phyloP scores from a whole-genome alignment of 768 basidiomycete genomes.

The Hypholoma sublateritium region DNA sequence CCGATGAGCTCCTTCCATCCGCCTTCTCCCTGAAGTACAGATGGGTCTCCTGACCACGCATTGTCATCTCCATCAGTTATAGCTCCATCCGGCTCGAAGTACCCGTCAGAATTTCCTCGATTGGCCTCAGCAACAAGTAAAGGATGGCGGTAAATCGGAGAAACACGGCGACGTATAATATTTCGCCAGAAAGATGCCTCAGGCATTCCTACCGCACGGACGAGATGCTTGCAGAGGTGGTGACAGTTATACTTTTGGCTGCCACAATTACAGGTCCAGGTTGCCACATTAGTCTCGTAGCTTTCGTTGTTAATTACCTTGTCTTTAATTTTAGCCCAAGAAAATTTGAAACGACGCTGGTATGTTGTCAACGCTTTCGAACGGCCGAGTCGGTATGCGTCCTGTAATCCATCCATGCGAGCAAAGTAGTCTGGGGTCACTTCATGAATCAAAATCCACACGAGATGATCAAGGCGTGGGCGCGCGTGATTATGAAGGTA shows the following conservation, averaged over 20 bases:
- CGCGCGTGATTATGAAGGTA: slow-evolving; percentile 21
- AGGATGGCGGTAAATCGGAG: neutral
- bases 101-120: neutral
- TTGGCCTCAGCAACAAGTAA: neutral
- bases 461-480: slow-evolving; percentile 20
- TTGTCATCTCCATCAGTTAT: neutral
- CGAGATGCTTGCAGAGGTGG: neutral
- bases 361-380: slow-evolving; percentile 8
- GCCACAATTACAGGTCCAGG: neutral
- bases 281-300: neutral
- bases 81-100: neutral
- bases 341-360: neutral
- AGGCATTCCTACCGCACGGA: neutral
- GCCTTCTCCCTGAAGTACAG: neutral
- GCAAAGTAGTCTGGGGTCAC: slow-evolving; percentile 14
- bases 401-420: slow-evolving; percentile 14
- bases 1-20: neutral
- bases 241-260: neutral
- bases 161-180: neutral
- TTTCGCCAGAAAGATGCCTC: neutral
- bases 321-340: neutral
- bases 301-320: neutral
- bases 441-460: slow-evolving; percentile 7
- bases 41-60: neutral
- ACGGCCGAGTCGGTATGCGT: slow-evolving; percentile 12